These are phyloP conservation scores for Jimgerdemannia flammicorona DNA, from an alignment of 192 early-diverging fungal genomes.

Conservation along the genomic window DNA sequence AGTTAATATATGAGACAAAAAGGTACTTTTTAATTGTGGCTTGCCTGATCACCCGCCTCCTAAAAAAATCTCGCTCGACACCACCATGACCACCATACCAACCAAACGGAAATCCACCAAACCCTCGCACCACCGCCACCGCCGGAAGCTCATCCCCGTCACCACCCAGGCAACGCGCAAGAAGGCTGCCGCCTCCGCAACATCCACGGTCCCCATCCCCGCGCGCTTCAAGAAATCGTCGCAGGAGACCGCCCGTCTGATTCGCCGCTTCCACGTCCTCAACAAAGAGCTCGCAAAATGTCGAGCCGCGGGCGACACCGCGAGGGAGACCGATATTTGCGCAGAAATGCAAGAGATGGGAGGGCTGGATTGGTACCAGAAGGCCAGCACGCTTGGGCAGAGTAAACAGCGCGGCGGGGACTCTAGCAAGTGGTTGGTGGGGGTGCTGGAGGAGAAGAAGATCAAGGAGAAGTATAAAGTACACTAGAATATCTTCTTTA, in stretches of 20 bases:
- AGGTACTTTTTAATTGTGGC: too few relatives aligned
- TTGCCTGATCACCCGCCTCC: too few relatives aligned
- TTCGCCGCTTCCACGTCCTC: slow-evolving; percentile 76
- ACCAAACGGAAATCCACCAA: background rate
- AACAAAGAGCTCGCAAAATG: slow-evolving; percentile 69
- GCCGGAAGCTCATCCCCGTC: background rate
- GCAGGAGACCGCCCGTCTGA: slow-evolving; percentile 60
- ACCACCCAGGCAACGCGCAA: background rate
- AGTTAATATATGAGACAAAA: too few relatives aligned
- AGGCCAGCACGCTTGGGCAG: slow-evolving; percentile 77
- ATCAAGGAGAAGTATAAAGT: slow-evolving; percentile 2
- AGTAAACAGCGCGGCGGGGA: slow-evolving; percentile 79
- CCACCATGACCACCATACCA: background rate
- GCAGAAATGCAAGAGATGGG: slow-evolving; percentile 68
- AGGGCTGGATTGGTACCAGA: slow-evolving; percentile 86
- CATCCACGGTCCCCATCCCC: background rate
- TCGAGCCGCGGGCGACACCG: slow-evolving; percentile 19
- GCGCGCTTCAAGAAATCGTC: slow-evolving; percentile 50
- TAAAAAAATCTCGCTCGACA: too few relatives aligned
- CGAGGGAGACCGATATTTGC: slow-evolving; percentile 29
- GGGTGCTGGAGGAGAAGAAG: slow-evolving; percentile 34
- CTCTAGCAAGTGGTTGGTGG: slow-evolving; percentile 78
- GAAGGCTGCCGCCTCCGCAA: background rate
- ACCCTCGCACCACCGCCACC: background rate
- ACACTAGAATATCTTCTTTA: background rate